These are phyloP conservation scores for Tricharina praecox DNA, from an alignment of 495 filamentous ascomycete genomes.

Conservation along the genomic window DNA sequence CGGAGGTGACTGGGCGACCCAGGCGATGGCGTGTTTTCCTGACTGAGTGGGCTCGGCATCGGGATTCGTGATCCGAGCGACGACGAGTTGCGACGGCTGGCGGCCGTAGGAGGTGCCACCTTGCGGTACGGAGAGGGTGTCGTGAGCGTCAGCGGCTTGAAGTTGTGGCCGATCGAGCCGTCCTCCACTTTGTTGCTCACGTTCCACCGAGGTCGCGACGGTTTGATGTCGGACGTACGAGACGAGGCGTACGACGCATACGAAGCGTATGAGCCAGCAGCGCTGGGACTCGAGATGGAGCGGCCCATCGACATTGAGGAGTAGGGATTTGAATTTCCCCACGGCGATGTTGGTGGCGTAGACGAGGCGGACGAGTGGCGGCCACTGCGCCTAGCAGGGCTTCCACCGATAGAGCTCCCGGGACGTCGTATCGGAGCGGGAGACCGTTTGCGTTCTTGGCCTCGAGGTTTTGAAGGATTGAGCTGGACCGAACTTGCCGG, in stretches of 20 bases:
- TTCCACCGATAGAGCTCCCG: not conserved
- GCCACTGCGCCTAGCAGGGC: not conserved
- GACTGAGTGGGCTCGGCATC: slow-evolving; percentile 17
- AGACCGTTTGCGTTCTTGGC: slow-evolving; percentile 13
- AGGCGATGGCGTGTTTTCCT: slow-evolving; percentile 12
- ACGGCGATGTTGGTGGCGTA: slow-evolving; percentile 4
- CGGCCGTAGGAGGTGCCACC: slow-evolving; percentile 27
- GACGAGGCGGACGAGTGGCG: slow-evolving; percentile 9
- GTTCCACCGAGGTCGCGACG: slow-evolving; percentile 61
- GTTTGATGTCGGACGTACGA: not conserved
- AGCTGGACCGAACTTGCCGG: slow-evolving; percentile 79
- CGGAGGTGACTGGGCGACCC: slow-evolving; percentile 16
- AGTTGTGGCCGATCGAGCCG: slow-evolving; percentile 50
- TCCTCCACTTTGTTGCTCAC: slow-evolving; percentile 51
- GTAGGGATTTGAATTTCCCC: not conserved
- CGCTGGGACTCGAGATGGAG: slow-evolving; percentile 7
- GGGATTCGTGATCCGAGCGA: slow-evolving; percentile 22
- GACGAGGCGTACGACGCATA: slow-evolving; percentile 7
- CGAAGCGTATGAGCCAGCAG: slow-evolving; percentile 11
- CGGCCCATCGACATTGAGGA: not conserved
- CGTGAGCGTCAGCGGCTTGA: slow-evolving; percentile 45
- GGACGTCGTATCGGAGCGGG: slow-evolving; percentile 8
- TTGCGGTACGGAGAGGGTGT: slow-evolving; percentile 49
- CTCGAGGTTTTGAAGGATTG: slow-evolving; percentile 27
- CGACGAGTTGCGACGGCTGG: slow-evolving; percentile 25